Evolutionary conservation across 2,329 filamentous ascomycete species (phyloP).

Genomic region (Penicillium occitanis): DNA sequence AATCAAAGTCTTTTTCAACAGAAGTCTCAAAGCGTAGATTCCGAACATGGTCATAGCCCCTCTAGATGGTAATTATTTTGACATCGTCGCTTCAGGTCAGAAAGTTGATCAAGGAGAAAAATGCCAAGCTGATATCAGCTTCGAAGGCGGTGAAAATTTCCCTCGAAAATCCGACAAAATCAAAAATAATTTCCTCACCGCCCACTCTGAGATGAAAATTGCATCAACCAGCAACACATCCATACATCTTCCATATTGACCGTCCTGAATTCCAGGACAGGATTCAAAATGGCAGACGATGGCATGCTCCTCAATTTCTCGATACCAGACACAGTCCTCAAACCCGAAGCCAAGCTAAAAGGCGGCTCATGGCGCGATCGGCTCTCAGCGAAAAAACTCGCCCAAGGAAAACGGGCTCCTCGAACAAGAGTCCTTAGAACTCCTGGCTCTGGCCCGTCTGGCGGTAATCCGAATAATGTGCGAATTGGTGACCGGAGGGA

Average conservation of each 20-base stretch:
- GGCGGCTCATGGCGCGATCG: slow-evolving; percentile 94
- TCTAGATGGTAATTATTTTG: not conserved
- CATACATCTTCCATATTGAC: not conserved
- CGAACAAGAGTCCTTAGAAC: slow-evolving; percentile 16
- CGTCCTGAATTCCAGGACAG: not conserved
- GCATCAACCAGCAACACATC: not conserved
- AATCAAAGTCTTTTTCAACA: not conserved
- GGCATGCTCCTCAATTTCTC: slow-evolving; percentile 93
- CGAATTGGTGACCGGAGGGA: slow-evolving; percentile 25
- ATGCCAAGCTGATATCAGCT: not conserved
- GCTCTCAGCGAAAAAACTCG: slow-evolving; percentile 72
- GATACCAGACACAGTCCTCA: slow-evolving; percentile 63
- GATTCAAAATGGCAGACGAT: slow-evolving; percentile 76
- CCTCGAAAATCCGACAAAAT: slow-evolving; percentile 17
- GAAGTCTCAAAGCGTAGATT: not conserved
- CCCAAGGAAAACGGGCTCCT: slow-evolving; percentile 49
- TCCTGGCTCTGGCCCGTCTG: slow-evolving; percentile 19
- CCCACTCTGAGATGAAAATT: slow-evolving; percentile 7
- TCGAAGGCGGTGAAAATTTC: slow-evolving; percentile 11
- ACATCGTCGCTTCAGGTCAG: not conserved
- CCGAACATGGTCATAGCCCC: not conserved
- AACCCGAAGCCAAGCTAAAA: slow-evolving; percentile 66
- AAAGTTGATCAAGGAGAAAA: not conserved
- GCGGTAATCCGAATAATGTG: slow-evolving; percentile 37
- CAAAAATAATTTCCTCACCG: slow-evolving; percentile 23